These are phyloP conservation scores for Talaromyces ruber DNA, from an alignment of 495 filamentous ascomycete genomes.

Conservation along the genomic window DNA sequence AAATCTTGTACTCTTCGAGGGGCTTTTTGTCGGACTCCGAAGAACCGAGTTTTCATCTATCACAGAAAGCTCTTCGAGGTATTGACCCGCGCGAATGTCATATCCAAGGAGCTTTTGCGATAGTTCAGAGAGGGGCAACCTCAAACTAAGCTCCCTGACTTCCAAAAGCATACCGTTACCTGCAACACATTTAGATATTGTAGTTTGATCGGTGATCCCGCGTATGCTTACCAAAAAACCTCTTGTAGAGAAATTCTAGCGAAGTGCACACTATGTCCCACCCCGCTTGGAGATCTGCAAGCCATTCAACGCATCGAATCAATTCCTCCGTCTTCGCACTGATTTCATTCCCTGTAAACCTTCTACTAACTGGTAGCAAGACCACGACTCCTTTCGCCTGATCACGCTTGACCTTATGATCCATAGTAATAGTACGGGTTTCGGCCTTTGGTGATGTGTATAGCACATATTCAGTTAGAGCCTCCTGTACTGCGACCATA, in stretches of 20 bases:
- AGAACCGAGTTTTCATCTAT: conserved; percentile 17
- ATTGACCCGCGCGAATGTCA: conserved; percentile 27
- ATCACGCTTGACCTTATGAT: conserved; percentile 22
- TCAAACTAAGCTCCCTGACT: conserved; percentile 49
- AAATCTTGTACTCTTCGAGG: conserved; percentile 3
- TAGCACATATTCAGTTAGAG: conserved; percentile 46
- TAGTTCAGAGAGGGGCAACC: conserved; percentile 31
- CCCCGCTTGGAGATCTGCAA: conserved; percentile 59
- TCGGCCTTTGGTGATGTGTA: conserved; percentile 23
- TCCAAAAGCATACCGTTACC: conserved; percentile 24
- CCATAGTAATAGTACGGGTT: conserved; percentile 18
- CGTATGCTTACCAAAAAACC: conserved; percentile 29
- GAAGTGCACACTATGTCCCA: conserved; percentile 62
- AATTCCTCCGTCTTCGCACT: conserved; percentile 57
- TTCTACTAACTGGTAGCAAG: conserved; percentile 39
- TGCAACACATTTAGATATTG: neutral
- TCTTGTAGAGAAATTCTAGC: conserved; percentile 60
- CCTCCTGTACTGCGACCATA: conserved; percentile 39
- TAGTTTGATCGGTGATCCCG: neutral
- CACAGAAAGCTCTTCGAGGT: conserved; percentile 13
- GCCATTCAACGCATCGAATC: conserved; percentile 81
- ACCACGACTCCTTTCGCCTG: conserved; percentile 24
- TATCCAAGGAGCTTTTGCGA: conserved; percentile 34
- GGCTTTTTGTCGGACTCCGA: conserved; percentile 24
- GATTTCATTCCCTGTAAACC: conserved; percentile 56